Percentiles rank a stretch among this genome's conserved stretches.
Evolutionary conservation across 306 rosid species (phyloP).

Genomic region (Malus fusca): DNA sequence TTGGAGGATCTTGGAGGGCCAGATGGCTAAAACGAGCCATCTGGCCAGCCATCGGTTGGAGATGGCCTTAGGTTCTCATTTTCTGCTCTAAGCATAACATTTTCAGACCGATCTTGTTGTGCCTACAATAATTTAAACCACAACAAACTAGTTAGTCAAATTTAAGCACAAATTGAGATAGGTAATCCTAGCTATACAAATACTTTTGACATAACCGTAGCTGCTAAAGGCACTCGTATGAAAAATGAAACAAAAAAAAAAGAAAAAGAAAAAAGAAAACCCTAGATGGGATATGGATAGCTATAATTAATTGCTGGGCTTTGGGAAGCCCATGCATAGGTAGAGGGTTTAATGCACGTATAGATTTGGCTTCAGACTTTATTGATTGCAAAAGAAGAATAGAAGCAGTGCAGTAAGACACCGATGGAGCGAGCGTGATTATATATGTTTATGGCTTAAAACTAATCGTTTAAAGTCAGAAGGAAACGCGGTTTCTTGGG

Average conservation of each 20-base stretch:
- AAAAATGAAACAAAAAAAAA: too few species aligned
- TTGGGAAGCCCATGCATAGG: background rate
- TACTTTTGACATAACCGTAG: background rate
- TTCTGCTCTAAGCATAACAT: conserved; percentile 70
- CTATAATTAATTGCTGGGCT: background rate
- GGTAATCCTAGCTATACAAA: background rate
- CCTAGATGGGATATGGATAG: background rate
- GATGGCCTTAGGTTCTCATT: conserved; percentile 72
- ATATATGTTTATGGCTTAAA: background rate
- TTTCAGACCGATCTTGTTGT: conserved; percentile 86
- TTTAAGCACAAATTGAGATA: background rate
- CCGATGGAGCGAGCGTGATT: background rate
- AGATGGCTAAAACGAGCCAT: too few species aligned
- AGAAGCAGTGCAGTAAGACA: too few species aligned
- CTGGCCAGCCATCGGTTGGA: too few species aligned
- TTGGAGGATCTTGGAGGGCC: too few species aligned
- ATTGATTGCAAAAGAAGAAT: background rate
- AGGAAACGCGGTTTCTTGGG: conserved; percentile 1
- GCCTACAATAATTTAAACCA: conserved; percentile 37
- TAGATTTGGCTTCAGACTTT: background rate
- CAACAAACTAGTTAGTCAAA: background rate
- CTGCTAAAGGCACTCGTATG: too few species aligned
- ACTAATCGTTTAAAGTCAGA: background rate
- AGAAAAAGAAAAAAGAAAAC: too few species aligned
- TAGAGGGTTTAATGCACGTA: background rate